Evolutionary conservation across 2,329 filamentous ascomycete species (phyloP).

Genomic region (Hysterium pulicare): DNA sequence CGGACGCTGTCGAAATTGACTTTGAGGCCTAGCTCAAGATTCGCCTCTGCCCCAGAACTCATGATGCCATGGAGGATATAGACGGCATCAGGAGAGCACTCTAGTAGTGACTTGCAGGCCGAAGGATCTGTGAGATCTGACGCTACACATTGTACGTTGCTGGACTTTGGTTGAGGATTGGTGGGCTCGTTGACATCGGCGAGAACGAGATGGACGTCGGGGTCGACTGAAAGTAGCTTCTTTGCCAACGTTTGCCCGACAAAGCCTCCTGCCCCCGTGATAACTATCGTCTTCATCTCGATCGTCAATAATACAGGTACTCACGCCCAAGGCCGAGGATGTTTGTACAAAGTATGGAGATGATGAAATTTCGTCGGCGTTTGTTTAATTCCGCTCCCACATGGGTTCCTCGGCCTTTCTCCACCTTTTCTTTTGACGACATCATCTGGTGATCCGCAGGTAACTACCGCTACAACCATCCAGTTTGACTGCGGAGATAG

Average conservation of each 20-base stretch:
- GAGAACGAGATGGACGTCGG: constrained; percentile 49
- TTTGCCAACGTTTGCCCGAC: constrained; percentile 60
- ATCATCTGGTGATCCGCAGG: no score
- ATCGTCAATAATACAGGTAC: no score
- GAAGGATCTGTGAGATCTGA: constrained; percentile 50
- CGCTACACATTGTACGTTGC: constrained; percentile 49
- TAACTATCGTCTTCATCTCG: constrained; percentile 48
- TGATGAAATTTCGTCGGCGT: no score
- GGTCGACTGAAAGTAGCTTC: constrained; percentile 49
- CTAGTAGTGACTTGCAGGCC: constrained; percentile 22
- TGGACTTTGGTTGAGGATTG: constrained; percentile 46
- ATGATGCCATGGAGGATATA: constrained; percentile 67
- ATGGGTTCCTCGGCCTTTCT: no score
- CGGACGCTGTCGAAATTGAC: constrained; percentile 62
- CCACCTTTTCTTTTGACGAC: no score
- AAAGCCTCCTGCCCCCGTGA: constrained; percentile 63
- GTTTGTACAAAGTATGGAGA: no score
- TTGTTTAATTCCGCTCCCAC: no score
- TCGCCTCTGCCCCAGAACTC: constrained; percentile 61
- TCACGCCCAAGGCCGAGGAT: no score
- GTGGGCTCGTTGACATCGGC: constrained; percentile 56
- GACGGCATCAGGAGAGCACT: constrained; percentile 28
- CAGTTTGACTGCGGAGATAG: no score
- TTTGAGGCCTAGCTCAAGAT: constrained; percentile 57
- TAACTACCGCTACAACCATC: no score